phyloP scores from a whole-genome alignment of 345 rosid species.

The Salix purpurea region DNA sequence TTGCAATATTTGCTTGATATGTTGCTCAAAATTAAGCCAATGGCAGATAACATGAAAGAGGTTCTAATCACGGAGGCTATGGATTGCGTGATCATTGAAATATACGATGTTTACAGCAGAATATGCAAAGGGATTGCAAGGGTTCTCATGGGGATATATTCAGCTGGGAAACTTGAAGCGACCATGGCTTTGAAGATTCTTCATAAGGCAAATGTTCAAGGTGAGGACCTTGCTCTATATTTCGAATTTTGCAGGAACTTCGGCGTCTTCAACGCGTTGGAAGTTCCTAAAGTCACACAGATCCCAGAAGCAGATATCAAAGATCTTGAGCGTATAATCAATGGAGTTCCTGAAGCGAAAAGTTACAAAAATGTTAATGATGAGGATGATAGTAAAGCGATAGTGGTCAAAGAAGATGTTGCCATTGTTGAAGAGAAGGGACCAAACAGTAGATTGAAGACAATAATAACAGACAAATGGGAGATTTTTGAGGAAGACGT shows the following conservation, averaged over 20 bases:
- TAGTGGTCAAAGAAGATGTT: constrained; percentile 17
- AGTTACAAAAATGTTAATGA: neutral
- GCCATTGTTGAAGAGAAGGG: neutral
- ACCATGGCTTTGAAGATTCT: constrained; percentile 48
- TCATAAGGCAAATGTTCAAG: constrained; percentile 46
- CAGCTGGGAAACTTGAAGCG: constrained; percentile 42
- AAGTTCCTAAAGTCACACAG: constrained; percentile 36
- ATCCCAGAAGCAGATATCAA: constrained; percentile 46
- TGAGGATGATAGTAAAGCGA: neutral
- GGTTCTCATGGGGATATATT: constrained; percentile 36
- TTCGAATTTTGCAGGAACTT: constrained; percentile 49
- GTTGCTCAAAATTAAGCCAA: constrained; percentile 60
- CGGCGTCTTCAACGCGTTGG: constrained; percentile 51
- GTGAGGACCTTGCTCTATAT: constrained; percentile 35
- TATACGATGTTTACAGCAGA: constrained; percentile 50
- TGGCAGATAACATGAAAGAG: constrained; percentile 37
- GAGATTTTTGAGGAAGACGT: constrained; percentile 51
- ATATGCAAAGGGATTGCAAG: constrained; percentile 50
- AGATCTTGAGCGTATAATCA: constrained; percentile 44
- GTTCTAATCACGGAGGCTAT: constrained; percentile 60
- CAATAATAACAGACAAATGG: constrained; percentile 54
- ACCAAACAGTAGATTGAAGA: constrained; percentile 20
- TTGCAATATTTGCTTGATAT: constrained; percentile 53
- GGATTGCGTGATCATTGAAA: constrained; percentile 63
- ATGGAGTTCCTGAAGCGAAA: constrained; percentile 15